A percentile compares a stretch with the other conserved stretches of the same genome.
These are phyloP conservation scores for Prunus yedoensis DNA, from an alignment of 331 rosid species.

Conservation along the genomic window DNA sequence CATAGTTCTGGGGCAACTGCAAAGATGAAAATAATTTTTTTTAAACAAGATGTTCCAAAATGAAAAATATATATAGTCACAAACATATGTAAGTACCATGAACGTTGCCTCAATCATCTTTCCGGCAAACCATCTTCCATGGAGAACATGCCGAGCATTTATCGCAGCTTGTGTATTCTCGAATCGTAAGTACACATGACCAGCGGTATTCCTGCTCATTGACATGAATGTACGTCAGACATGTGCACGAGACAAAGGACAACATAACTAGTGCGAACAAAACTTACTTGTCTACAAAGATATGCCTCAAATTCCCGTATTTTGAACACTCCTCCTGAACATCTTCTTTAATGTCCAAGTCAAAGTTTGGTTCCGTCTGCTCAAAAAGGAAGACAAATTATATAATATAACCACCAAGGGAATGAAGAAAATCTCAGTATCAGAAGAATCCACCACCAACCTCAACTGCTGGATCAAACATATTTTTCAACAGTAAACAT, in stretches of 20 bases:
- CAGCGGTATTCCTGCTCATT: slow-evolving; percentile 70
- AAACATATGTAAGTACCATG: slow-evolving; percentile 45
- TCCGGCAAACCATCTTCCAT: slow-evolving; percentile 99
- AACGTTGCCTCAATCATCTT: slow-evolving; percentile 88
- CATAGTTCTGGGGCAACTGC: slow-evolving; percentile 46
- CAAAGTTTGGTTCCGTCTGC: slow-evolving; percentile 84
- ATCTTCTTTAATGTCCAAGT: slow-evolving; percentile 87
- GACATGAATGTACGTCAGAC: slow-evolving; percentile 1
- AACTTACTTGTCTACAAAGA: slow-evolving; percentile 81
- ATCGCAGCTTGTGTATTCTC: slow-evolving; percentile 65
- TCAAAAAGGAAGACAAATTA: slow-evolving; percentile 10
- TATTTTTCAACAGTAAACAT: slow-evolving; percentile 77
- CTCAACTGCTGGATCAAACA: slow-evolving; percentile 93
- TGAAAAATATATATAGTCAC: neutral
- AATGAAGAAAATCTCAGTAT: neutral
- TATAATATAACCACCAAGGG: slow-evolving; percentile 15
- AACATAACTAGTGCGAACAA: neutral
- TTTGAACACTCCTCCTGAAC: slow-evolving; percentile 88
- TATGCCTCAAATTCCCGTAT: slow-evolving; percentile 75
- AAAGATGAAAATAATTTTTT: slow-evolving; percentile 20
- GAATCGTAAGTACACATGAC: slow-evolving; percentile 70
- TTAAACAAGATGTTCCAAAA: neutral
- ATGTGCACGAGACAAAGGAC: neutral
- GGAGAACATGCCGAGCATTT: slow-evolving; percentile 75
- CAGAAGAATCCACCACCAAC: slow-evolving; percentile 36